Base-by-base conservation (phyloP, 2,329 filamentous ascomycete species). In the Cytospora schulzeri region DNA sequence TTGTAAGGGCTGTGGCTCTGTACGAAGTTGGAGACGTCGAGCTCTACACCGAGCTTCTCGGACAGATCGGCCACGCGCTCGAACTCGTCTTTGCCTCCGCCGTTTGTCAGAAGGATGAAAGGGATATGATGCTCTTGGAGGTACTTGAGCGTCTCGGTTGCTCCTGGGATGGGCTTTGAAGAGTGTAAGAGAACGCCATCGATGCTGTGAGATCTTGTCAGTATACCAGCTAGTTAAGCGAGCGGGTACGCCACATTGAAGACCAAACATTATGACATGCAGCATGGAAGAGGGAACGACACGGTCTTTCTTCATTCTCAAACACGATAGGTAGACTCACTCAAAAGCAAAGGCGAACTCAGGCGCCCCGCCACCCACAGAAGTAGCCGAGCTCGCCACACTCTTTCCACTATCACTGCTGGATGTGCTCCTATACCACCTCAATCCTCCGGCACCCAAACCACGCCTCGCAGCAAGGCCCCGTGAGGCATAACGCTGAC, bases 51-150 rank as follows among this genome's bases (percentile, higher is more conserved):
- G 8, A 96, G 83, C 69, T 87, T 87, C 52, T 83, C 75, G 69
- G 85, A 88, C 60, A 96, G 81, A 66, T 93, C 89, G 9, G 80
- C 80, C 33, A 92, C 89, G 22, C 92, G 86, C 65, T 91, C 88
- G 3, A 80, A 80, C 77, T 98, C 94, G 68, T 88, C 86, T 73
- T 90, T 92, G 64, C 95, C 95, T 51, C 95, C 95, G 70, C 95
- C 95, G 77, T 99, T 99, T 65, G 95, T 99, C 68, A 99, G 83
- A 38, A 99, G 86, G 71, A 99, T 94, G 78, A 96, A 98, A 15
- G 93, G 93, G 54, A 97, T 92, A 55, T 85, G 82, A 72, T 93
- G 84, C 55, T 83, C 78, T 70, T 93, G 87, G 24, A 98, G 87
- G 71, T 88, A 89, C 33, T 81, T 79, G 24, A 99, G 84, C 17